Conservation (phyloP, 805 yeast genomes). For the Kregervanrija delftensis region DNA sequence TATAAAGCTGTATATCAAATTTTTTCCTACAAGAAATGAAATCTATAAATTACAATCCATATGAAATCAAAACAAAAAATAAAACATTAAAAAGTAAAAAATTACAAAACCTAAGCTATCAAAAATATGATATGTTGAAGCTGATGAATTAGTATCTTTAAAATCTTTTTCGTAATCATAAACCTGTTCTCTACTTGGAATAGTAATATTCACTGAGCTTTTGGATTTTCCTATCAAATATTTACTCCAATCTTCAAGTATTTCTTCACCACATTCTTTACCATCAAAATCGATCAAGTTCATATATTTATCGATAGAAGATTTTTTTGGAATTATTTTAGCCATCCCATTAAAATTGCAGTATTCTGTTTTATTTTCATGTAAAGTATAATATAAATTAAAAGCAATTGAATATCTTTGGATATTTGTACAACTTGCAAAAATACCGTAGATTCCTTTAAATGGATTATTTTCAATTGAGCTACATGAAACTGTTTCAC, state of each 20-base stretch:
- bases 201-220: not conserved
- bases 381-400: conserved; percentile 28
- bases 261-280: conserved; percentile 18
- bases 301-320: conserved; percentile 11
- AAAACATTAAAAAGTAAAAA: no score
- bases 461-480: conserved; percentile 30
- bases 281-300: conserved; percentile 17
- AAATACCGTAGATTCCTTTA: conserved; percentile 35
- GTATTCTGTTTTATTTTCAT: conserved; percentile 11
- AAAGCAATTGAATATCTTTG: conserved; percentile 37
- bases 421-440: conserved; percentile 31
- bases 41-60: not conserved
- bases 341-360: conserved; percentile 15
- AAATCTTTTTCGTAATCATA: conserved; percentile 10
- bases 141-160: not conserved
- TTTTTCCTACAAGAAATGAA: not conserved
- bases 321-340: conserved; percentile 10
- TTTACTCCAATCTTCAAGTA: conserved; percentile 20
- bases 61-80: no score
- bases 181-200: conserved; percentile 8
- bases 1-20: not conserved
- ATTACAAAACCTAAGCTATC: not conserved
- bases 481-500: conserved; percentile 33
- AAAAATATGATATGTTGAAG: not conserved
- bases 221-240: conserved; percentile 16